These are phyloP conservation scores for Suillus subluteus DNA, from an alignment of 768 basidiomycete genomes.

Conservation along the genomic window DNA sequence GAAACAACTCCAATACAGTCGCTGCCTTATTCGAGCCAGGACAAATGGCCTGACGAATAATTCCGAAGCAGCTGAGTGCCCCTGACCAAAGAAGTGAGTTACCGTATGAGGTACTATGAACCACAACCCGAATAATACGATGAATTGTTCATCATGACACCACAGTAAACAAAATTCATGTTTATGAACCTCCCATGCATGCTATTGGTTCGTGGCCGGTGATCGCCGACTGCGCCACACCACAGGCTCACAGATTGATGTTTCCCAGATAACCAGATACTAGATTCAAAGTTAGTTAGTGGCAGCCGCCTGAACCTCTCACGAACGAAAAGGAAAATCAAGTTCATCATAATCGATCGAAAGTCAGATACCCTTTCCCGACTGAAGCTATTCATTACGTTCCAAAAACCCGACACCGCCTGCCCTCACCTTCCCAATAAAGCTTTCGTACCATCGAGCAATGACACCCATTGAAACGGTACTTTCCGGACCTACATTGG, in stretches of 20 bases:
- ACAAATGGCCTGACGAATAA: not conserved
- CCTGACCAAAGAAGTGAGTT: not conserved
- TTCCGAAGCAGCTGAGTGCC: not conserved
- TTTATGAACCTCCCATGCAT: not conserved
- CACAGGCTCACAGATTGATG: not conserved
- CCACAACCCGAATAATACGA: not conserved
- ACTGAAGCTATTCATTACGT: constrained; percentile 24
- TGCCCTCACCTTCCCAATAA: constrained; percentile 59
- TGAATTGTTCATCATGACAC: not conserved
- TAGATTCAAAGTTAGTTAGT: not conserved
- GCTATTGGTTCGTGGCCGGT: not conserved
- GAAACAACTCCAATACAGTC: not conserved
- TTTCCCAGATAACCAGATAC: not conserved
- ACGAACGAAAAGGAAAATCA: not conserved
- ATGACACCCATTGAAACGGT: constrained; percentile 66
- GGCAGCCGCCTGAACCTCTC: not conserved
- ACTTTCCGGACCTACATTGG: constrained; percentile 49
- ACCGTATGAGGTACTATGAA: too few species aligned
- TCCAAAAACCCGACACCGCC: constrained; percentile 70
- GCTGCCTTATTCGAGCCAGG: not conserved
- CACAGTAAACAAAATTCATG: not conserved
- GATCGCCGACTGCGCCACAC: not conserved
- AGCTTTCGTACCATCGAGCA: constrained; percentile 72
- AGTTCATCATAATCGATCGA: not conserved
- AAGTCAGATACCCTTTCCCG: not conserved